Evolutionary conservation across 345 rosid species (phyloP), one percentile per base, ranked within the genome.

Genomic region (Xanthoceras sorbifolium): DNA sequence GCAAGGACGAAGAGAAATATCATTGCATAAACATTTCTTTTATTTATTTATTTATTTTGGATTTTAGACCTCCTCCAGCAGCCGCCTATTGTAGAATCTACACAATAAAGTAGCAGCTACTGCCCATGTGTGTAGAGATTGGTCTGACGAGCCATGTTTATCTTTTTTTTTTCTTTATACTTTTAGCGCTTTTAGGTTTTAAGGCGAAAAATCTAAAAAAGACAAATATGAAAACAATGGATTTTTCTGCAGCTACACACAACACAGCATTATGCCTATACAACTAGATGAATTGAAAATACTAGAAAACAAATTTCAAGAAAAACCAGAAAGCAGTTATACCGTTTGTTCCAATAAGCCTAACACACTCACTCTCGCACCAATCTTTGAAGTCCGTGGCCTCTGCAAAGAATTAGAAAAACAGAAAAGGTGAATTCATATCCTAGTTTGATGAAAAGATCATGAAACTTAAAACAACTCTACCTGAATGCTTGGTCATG

Each of bases 301-400:
- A 44, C 44, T 26, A 28, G 48, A 50, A 73, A 74, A 73, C 9
- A 6, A 22, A 34, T 26, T 36, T 76, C 4, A 70, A 64, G 25
- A 12, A 38, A 74, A 69, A 0, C 20, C 20, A 26, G 36, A 54
- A 40, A 42, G 28, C 10, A 26, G 55, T 48, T 31, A 68, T 87
- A 93, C 99, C 99, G 88, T 83, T 90, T 36, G 92, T 83, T 73
- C 99, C 99, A 26, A 92, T 78, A 74, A 96, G 97, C 87, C 98
- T 91, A 64, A 72, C 84, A 79, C 98, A 91, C 85, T 96, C 98
- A 60, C 82, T 84, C 81, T 90, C 87, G 71, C 99, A 96, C 99
- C 99, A 96, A 84, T 92, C 94, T 81, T 89, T 88, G 88, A 96
- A 96, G 82, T 85, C 97, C 89, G 81, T 88, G 44, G 98, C 97